Base-by-base conservation (phyloP, 2,329 filamentous ascomycete species). In the Aspergillus aculeatinus region DNA sequence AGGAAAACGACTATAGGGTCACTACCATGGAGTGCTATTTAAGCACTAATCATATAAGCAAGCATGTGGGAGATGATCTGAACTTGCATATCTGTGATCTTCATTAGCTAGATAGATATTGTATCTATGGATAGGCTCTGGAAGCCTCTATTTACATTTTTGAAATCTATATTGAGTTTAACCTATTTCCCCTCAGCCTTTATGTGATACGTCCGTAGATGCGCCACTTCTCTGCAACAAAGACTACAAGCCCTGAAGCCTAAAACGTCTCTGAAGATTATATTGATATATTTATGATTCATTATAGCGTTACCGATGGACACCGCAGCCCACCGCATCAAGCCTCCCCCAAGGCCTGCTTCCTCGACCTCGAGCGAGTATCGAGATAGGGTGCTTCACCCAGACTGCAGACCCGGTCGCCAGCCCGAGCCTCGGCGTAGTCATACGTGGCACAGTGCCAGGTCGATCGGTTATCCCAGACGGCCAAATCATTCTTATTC, bases 321-420 rank as follows among this genome's bases (percentile, higher is more conserved):
- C 39, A 19, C 14, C 14, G 5, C 4, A 44, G n/a, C 16, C 39
- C 14, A n/a, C n/a, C 9, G 39, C 39, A 7, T 53, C 44, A 57
- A 25, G 42, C 51, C 14, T 58, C 53, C 1, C 35, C 16, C 49
- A 68, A 51, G 1, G 74, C 78, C 62, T 81, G 77, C 52, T 69
- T 73, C 23, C 80, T 73, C 5, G 77, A 71, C 64, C 68, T 76
- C 1, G 67, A 68, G 23, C 60, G 52, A 12, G 77, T 75, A 54
- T 84, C 81, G 57, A 82, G 76, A 61, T 81, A 85, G 1, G 82
- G 82, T 63, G 73, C 76, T 71, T 85, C 82, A 0, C 82, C 83
- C 12, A 84, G 64, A 16, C 81, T 80, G 4, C 83, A 81, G 1
- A 80, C 80, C 3, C 83, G 69, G 31, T 78, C 77, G 0, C 82